These are phyloP conservation scores for Tripterygium wilfordii DNA, from an alignment of 177 flowering plant species.

Conservation along the genomic window DNA sequence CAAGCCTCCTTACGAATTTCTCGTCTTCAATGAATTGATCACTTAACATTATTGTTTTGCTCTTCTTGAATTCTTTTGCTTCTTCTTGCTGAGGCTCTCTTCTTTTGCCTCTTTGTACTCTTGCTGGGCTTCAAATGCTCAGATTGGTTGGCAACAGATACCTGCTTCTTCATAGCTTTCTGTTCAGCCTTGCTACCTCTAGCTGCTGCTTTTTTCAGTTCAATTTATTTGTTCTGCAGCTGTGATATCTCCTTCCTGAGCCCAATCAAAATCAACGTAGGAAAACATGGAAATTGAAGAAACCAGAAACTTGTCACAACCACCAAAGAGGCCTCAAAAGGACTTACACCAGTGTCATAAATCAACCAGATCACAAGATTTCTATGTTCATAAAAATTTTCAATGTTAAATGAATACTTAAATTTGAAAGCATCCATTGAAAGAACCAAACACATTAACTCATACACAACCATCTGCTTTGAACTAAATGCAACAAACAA, in stretches of 20 bases:
- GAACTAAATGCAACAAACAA: too few species aligned
- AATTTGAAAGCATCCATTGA: too few species aligned
- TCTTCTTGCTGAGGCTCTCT: conserved; percentile 93
- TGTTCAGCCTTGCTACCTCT: conserved; percentile 99
- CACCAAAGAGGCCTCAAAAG: too few species aligned
- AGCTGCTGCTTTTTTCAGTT: conserved; percentile 78
- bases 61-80: conserved; percentile 79
- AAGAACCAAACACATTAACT: too few species aligned
- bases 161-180: conserved; percentile 91
- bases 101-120: conserved; percentile 66
- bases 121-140: conserved; percentile 69
- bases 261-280: not conserved
- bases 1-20: conserved; percentile 60
- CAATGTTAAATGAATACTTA: too few species aligned
- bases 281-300: too few species aligned
- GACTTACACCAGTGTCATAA: too few species aligned
- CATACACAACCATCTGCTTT: too few species aligned
- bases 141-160: conserved; percentile 41
- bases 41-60: conserved; percentile 62
- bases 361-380: too few species aligned
- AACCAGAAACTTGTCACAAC: too few species aligned
- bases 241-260: conserved; percentile 69
- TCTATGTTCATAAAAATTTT: too few species aligned
- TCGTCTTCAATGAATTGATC: conserved; percentile 69
- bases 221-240: conserved; percentile 75